Evolutionary conservation across 495 filamentous ascomycete species (phyloP), one percentile per base, ranked within the genome.

Genomic region (Lentithecium fluviatile): DNA sequence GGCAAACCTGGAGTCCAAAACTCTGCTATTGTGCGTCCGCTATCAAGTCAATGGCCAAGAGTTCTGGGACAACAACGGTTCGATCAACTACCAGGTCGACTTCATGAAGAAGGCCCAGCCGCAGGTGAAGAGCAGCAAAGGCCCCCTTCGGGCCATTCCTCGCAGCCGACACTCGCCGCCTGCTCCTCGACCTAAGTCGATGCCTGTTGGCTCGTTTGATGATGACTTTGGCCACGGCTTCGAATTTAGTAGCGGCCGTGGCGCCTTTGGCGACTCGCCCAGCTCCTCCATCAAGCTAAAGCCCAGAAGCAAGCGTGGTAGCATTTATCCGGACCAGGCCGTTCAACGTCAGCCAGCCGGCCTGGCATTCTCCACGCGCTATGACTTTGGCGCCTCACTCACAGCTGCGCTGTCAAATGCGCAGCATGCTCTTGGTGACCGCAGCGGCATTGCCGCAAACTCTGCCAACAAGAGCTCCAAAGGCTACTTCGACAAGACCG

Each of bases 51-150:
- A 83, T 63, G 90, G 91, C 6, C 83, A 89, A 64, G 93, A 97
- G 64, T 87, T 85, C 70, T 98, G 94, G 94, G 95, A 98, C 76
- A 98, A 92, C 78, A 97, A 98, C 70, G 73, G 80, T 57, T 77
- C 77, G 12, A 80, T 83, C 71, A 96, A 98, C 73, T 97, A 91
- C 73, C 91, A 95, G 67, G 82, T 96, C 52, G 91, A 95, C 70
- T 98, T 98, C 76, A 77, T 78, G 45, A 95, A 91, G 77, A 91
- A 88, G 74, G 65, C 76, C 40, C 80, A 85, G 46, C 82, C 81
- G 58, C 81, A 82, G 71, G 76, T 76, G 51, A 76, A 74, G 49
- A 69, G 70, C 10, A 76, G 78, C 36, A 72, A 82, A 50, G 85
- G 88, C 20, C 77, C 85, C 19, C 60, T 75, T 32, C 79, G 75